Evolutionary conservation across 1,284 basidiomycete species (phyloP).

Genomic region (Boletus smithii): DNA sequence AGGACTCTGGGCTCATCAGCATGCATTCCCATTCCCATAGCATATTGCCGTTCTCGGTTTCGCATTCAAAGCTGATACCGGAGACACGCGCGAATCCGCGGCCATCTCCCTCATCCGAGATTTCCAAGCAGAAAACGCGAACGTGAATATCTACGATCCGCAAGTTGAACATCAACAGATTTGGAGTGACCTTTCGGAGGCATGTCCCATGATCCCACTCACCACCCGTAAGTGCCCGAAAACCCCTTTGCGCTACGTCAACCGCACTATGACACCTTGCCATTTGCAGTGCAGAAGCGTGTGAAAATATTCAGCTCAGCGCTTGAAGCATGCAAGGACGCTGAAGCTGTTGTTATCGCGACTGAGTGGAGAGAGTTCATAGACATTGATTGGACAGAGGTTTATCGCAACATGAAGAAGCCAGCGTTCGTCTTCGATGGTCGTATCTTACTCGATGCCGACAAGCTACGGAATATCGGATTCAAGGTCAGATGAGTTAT

Average conservation of each 20-base stretch:
- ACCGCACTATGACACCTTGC: neutral
- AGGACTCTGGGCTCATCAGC: conserved; percentile 1
- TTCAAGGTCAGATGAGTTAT: conserved; percentile 70
- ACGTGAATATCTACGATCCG: conserved; percentile 90
- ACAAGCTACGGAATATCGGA: conserved; percentile 80
- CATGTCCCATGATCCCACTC: conserved; percentile 54
- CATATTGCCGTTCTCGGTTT: conserved; percentile 95
- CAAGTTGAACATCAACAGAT: conserved; percentile 74
- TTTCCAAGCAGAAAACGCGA: conserved; percentile 88
- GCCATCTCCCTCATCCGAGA: conserved; percentile 92
- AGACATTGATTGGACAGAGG: conserved; percentile 83
- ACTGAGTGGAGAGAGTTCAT: conserved; percentile 98
- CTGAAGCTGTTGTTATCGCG: conserved; percentile 90
- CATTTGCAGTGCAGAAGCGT: conserved; percentile 73
- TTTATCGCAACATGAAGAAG: conserved; percentile 91
- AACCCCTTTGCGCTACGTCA: neutral
- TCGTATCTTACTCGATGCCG: conserved; percentile 79
- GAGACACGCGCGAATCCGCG: conserved; percentile 97
- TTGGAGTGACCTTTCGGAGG: conserved; percentile 72
- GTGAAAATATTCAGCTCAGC: conserved; percentile 78
- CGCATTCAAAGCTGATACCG: conserved; percentile 95
- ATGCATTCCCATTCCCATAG: conserved; percentile 43
- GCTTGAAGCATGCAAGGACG: conserved; percentile 82
- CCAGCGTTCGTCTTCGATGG: conserved; percentile 97
- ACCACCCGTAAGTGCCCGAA: conserved; percentile 51